These are phyloP conservation scores for Graphiopsis chlorocephala DNA, from an alignment of 2,329 filamentous ascomycete genomes.

Conservation along the genomic window DNA sequence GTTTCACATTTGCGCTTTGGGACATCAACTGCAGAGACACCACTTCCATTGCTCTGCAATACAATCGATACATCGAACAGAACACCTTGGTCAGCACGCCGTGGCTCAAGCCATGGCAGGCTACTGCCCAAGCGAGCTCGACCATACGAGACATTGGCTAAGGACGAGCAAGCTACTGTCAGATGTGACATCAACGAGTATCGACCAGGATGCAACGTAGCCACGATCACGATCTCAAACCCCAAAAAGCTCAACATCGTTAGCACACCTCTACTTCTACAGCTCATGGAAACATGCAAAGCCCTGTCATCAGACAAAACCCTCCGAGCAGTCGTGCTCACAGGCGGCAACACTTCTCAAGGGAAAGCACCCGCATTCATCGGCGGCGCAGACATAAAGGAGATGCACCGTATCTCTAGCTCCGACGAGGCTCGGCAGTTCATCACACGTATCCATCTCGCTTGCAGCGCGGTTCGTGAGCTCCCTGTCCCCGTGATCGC, in stretches of 20 bases:
- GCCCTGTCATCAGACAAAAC: conserved; percentile 16
- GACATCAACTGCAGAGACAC: neutral
- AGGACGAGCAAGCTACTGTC: neutral
- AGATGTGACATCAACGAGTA: conserved; percentile 2
- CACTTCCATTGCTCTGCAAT: neutral
- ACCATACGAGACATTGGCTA: neutral
- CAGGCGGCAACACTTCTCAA: conserved; percentile 20
- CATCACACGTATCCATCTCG: conserved; percentile 35
- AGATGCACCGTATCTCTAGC: conserved; percentile 27
- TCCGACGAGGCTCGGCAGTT: conserved; percentile 34
- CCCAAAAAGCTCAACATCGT: conserved; percentile 31
- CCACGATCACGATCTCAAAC: conserved; percentile 28
- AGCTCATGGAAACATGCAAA: conserved; percentile 21
- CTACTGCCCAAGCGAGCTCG: neutral
- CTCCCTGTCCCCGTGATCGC: conserved; percentile 40
- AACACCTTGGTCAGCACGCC: neutral
- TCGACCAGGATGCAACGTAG: conserved; percentile 18
- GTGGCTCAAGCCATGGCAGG: neutral
- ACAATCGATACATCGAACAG: neutral
- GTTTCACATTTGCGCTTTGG: neutral
- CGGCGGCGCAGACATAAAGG: conserved; percentile 31
- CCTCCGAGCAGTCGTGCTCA: conserved; percentile 29
- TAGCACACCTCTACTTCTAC: conserved; percentile 21
- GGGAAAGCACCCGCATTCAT: conserved; percentile 31
- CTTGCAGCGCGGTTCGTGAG: conserved; percentile 36